Evolutionary conservation across 495 filamentous ascomycete genomes (phyloP), one percentile per base, ranked within the genome.

Genomic region (Penicillium cinerascens): DNA sequence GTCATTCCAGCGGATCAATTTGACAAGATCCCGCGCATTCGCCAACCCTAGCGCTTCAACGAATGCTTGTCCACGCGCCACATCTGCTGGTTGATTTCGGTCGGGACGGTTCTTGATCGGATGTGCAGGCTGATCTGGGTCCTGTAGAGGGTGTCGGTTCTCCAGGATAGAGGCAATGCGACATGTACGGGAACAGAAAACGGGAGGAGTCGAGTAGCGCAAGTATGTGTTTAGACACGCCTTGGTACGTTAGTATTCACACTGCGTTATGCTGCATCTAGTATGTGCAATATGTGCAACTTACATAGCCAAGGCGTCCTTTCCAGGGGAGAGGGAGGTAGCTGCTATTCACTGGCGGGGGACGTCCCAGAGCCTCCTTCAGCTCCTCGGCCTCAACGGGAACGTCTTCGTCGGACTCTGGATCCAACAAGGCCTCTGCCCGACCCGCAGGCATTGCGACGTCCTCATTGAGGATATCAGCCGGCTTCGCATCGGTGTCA

Each of bases 181-280:
- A 64, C 91, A 96, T 1, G 92, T 96, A 21, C 92, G 81, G 2
- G 93, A 97, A 64, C 84, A 87, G 71, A 97, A 97, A 9, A 97
- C 83, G 0, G 92, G 84, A 15, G 90, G 89, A 54, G 87, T 92
- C 0, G 90, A 86, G 45, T 82, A 81, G 37, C 93, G 88, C 3
- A 98, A 82, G 67, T 98, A 97, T 0, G 92, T 97, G 66, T 92
- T 92, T 20, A 98, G 76, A 64, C 90, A 96, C 20, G 91, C 89
- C 87, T 91, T 46, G 6, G 33, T 0, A 23, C 13, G 25, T 56
- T 17, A 63, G 68, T 62, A 62, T 61, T 52, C 9, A 48, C 37
- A 27, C 6, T 0, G 8, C 11, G 25, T 16, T 7, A 18, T 44
- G 36, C 48, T n/a, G 13, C 56, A 40, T 11, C n/a, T n/a, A n/a